A percentile compares a stretch with the other conserved stretches of the same genome.
These are phyloP conservation scores for Porogramme epimiltina DNA, from an alignment of 1,284 basidiomycete genomes.

Conservation along the genomic window DNA sequence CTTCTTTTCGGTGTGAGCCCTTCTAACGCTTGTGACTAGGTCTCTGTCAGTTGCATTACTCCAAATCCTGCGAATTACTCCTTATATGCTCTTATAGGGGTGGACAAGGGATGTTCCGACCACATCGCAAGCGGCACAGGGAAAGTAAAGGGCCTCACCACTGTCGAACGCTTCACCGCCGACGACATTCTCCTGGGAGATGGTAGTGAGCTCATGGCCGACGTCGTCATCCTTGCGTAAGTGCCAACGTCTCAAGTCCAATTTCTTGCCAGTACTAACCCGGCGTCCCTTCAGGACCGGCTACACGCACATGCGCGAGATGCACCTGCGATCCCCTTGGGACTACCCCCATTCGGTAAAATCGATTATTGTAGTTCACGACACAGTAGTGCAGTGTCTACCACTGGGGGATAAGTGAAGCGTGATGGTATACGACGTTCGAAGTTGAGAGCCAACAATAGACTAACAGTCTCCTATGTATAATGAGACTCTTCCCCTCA, in stretches of 20 bases:
- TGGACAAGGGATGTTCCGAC: slow-evolving; percentile 34
- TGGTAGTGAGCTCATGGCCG: slow-evolving; percentile 44
- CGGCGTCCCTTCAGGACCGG: slow-evolving; percentile 3
- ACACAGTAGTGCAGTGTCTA: no score
- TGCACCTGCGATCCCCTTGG: slow-evolving; percentile 40
- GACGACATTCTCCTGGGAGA: slow-evolving; percentile 42
- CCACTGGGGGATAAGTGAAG: no score
- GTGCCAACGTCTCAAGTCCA: neutral
- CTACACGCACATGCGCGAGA: slow-evolving; percentile 11
- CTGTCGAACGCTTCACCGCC: slow-evolving; percentile 36
- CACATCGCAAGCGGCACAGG: slow-evolving; percentile 43
- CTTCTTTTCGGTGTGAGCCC: no score
- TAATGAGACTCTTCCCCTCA: no score
- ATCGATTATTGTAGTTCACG: no score
- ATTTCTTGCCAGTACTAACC: neutral
- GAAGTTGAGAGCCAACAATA: no score
- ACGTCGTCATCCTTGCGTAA: slow-evolving; percentile 46
- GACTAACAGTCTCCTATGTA: no score
- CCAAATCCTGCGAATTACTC: neutral
- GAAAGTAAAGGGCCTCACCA: slow-evolving; percentile 37
- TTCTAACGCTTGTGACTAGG: neutral
- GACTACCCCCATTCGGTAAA: no score
- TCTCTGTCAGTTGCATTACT: slow-evolving; percentile 3
- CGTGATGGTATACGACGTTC: no score
- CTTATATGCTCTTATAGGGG: slow-evolving; percentile 12